Base-by-base conservation (phyloP, 2,329 filamentous ascomycete species). In the Epichloe scottii region DNA sequence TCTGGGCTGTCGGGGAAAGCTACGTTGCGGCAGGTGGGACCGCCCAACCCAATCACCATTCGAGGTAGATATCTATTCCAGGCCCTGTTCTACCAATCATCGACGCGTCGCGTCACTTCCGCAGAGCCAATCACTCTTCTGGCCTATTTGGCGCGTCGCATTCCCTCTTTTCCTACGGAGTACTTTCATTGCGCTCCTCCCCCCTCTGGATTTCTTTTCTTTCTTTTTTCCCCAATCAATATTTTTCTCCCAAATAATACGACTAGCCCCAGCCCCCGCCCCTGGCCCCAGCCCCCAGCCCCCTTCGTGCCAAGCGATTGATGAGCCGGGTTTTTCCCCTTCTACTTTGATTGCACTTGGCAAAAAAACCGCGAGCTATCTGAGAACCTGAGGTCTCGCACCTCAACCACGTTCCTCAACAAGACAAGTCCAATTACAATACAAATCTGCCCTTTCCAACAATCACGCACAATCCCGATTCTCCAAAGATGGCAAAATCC, bases 401-500 rank as follows among this genome's bases (percentile, higher is more conserved):
- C 30, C 30, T 4, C 30, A 11, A 30, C 30, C 8, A 30, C 30
- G 10, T 11, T 10, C 30, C 30, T 11, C 30, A 30, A 30, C 30
- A 30, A 30, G 30, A 30, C 30, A 30, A 11, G 30, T 30, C 30
- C 30, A 30, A 30, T 30, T 8, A 30, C 26, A 10, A 30, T 30
- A 30, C 26, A 30, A 10, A 10, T 30, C 30, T 30, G 30, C 30
- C 30, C 10, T 30, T 30, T 30, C 10, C 10, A 38, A 8, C 11
- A 38, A n/a, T 26, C 49, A 26, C 51, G 49, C 43, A 35, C 37
- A 34, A 40, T n/a, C 14, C 15, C n/a, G 5, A 38, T n/a, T 14
- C 23, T 12, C 5, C 21, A 23, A 38, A 17, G 37, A 52, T 52
- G 50, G 50, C 50, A 14, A 48, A 53, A 26, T 19, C 37, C 12